Evolutionary conservation across 2,329 filamentous ascomycete species (phyloP), one percentile per base, ranked within the genome.

Genomic region (Xylaria sp.): DNA sequence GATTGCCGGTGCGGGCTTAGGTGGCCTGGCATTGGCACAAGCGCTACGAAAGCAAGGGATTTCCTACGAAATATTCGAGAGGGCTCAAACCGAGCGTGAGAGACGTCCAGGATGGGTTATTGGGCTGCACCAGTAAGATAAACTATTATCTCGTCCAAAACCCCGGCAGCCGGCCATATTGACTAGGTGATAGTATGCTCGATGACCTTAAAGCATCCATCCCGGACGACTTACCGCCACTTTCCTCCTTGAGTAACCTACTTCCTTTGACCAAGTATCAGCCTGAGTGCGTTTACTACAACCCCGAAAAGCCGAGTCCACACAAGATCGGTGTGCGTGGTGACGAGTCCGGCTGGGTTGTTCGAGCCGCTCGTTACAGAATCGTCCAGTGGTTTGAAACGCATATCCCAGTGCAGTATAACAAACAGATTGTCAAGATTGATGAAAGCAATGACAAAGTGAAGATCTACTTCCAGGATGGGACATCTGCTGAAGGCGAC

Each of bases 381-480:
- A 73, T 79, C 54, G 69, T 77, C 6, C 25, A 71, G 31, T 73
- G 77, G 67, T 65, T 79, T 22, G 61, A 59, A 7, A 75, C 70
- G 7, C 67, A 73, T 33, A 67, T 80, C 29, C 53, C 68, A 13
- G 71, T 81, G 20, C 74, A 83, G 68, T 84, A 79, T 75, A 76
- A 75, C 20, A 84, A 83, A 68, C 68, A 67, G 15, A 74, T 79
- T 7, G 62, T 69, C 3, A 66, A 70, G 1, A 75, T 85, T 33
- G 74, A 79, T 6, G 78, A 82, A 3, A 69, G 66, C 3, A 68
- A 69, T 0, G 74, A 79, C 1, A 70, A 66, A 0, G 79, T 83
- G 17, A 81, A 77, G 0, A 79, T 81, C 0, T 68, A 76, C 42
- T 86, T 86, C 67, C 75, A 78, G 17, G 83, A 85, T 67, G 81